Evolutionary conservation across 768 basidiomycete species (phyloP).

Genomic region (Boletus rubroflammeus): DNA sequence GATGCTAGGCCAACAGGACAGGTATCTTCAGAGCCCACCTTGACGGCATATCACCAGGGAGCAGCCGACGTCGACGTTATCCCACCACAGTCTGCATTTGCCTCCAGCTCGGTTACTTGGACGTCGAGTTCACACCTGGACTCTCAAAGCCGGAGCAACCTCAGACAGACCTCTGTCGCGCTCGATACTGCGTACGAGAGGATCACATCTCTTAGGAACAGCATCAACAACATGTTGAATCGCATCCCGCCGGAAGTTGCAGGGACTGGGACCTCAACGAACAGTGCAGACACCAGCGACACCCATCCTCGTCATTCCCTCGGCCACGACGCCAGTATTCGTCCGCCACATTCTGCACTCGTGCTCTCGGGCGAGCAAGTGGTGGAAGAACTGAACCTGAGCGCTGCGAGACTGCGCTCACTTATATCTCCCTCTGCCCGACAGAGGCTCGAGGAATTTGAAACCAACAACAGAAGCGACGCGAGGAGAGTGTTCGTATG

Average conservation of each 20-base stretch:
- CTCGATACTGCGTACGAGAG: conserved; percentile 53
- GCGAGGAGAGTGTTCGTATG: conserved; percentile 16
- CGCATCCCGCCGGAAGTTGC: conserved; percentile 36
- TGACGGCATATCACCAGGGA: conserved; percentile 13
- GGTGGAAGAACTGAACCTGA: conserved; percentile 27
- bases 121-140: conserved; percentile 10
- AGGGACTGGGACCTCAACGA: conserved; percentile 8
- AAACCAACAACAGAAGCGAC: conserved; percentile 12
- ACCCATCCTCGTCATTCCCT: conserved; percentile 10
- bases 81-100: conserved; percentile 5
- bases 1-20: conserved; percentile 9
- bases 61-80: conserved; percentile 7
- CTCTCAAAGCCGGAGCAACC: conserved; percentile 33
- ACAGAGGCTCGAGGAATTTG: conserved; percentile 33
- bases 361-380: conserved; percentile 28
- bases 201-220: conserved; percentile 52
- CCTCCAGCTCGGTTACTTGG: conserved; percentile 11
- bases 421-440: conserved; percentile 29
- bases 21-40: conserved; percentile 9
- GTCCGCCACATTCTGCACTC: conserved; percentile 30
- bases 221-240: conserved; percentile 41
- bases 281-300: background rate
- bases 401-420: conserved; percentile 28
- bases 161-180: conserved; percentile 51
- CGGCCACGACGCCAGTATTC: conserved; percentile 23